Percentiles rank a stretch among this genome's conserved stretches.
Conservation (phyloP, 2,329 filamentous ascomycete genomes). For the Torrubiellomyces zombiae region DNA sequence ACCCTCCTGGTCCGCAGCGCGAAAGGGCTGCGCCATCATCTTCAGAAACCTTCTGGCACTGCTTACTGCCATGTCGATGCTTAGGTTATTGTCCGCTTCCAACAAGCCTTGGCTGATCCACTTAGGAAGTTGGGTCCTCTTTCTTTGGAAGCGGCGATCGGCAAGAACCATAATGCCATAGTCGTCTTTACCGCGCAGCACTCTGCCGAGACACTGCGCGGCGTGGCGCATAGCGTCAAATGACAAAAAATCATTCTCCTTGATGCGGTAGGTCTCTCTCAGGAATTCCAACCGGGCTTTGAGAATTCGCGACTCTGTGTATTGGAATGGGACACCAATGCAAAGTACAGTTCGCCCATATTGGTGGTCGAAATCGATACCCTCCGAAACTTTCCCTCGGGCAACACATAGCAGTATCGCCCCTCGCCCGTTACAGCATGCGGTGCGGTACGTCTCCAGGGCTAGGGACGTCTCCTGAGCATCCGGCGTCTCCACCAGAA, state of each 20-base stretch:
- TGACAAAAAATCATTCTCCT: conserved; percentile 92
- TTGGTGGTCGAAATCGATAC: conserved; percentile 98
- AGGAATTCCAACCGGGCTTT: conserved; percentile 92
- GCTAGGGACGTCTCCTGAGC: conserved; percentile 93
- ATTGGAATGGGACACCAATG: conserved; percentile 96
- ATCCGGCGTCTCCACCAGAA: conserved; percentile 93
- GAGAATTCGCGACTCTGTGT: conserved; percentile 91
- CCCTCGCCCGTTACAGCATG: conserved; percentile 90
- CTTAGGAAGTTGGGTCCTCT: conserved; percentile 76
- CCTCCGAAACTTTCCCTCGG: conserved; percentile 91
- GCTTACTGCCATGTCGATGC: conserved; percentile 87
- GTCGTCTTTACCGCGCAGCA: conserved; percentile 90
- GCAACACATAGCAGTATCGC: conserved; percentile 90
- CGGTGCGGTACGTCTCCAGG: conserved; percentile 89
- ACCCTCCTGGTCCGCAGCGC: conserved; percentile 68
- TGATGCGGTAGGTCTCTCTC: conserved; percentile 91
- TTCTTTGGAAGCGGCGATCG: conserved; percentile 85
- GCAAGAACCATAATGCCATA: conserved; percentile 99
- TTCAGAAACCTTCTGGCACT: conserved; percentile 78
- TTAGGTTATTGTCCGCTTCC: conserved; percentile 76
- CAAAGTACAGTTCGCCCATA: conserved; percentile 92
- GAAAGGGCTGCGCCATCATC: conserved; percentile 84
- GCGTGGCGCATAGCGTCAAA: conserved; percentile 99
- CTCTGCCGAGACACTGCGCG: conserved; percentile 87
- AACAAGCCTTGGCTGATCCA: conserved; percentile 87